Conservation (phyloP, 495 filamentous ascomycete genomes). For the Xylaria venustula region DNA sequence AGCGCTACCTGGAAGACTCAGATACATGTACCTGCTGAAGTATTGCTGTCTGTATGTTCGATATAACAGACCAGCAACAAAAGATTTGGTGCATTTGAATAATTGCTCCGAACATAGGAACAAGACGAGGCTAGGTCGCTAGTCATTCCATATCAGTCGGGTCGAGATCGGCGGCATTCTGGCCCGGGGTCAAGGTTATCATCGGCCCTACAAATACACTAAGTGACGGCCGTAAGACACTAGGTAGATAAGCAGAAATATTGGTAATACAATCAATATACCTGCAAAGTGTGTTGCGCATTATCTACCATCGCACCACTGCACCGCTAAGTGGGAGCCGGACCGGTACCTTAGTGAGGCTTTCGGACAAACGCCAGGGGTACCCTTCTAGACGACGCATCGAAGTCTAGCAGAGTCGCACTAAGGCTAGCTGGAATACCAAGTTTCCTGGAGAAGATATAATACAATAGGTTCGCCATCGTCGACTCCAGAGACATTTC, state of each 20-base stretch:
- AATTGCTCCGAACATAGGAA: no score
- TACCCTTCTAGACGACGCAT: background rate
- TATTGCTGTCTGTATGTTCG: no score
- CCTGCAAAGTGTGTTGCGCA: no score
- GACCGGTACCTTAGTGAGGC: background rate
- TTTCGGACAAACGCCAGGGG: background rate
- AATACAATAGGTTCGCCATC: background rate
- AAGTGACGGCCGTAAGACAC: no score
- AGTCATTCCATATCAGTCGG: background rate
- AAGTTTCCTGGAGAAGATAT: background rate
- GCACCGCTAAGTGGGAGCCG: background rate
- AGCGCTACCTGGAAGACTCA: no score
- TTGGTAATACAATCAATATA: background rate
- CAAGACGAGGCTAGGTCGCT: background rate
- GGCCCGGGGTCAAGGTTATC: background rate
- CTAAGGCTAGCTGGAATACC: background rate
- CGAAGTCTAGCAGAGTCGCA: background rate
- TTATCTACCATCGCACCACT: background rate
- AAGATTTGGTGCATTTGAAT: no score
- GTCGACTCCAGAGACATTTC: background rate
- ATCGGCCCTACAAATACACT: background rate
- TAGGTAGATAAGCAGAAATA: slow-evolving; percentile 2
- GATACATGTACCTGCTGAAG: no score
- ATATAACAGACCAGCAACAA: no score
- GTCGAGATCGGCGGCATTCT: background rate